phyloP scores from a whole-genome alignment of 2,329 filamentous ascomycete genomes.

The Sclerotinia glacialis region DNA sequence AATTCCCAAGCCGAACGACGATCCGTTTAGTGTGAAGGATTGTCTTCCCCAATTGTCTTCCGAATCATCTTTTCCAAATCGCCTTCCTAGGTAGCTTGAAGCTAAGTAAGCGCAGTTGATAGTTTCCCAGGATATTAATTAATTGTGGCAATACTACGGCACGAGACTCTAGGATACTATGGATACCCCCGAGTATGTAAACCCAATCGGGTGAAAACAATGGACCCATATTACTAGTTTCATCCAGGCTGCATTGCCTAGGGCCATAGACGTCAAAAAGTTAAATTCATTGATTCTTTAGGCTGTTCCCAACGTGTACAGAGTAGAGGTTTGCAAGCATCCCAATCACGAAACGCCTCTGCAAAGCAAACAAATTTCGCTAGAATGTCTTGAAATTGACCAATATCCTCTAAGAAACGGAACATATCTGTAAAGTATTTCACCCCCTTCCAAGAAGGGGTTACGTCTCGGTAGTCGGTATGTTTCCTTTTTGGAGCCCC shows the following conservation, averaged over 20 bases:
- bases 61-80: no score
- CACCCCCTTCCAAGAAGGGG: neutral
- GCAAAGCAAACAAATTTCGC: neutral
- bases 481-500: neutral
- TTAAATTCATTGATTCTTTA: neutral
- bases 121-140: constrained; percentile 1
- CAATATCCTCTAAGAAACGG: neutral
- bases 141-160: neutral
- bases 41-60: neutral
- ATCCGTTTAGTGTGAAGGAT: constrained; percentile 12
- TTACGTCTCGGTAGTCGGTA: neutral
- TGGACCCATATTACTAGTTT: neutral
- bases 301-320: no score
- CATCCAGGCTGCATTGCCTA: neutral
- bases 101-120: neutral
- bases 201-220: neutral
- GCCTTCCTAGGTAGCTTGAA: neutral
- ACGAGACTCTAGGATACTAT: neutral
- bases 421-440: neutral
- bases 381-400: neutral
- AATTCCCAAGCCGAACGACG: constrained; percentile 8
- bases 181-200: neutral
- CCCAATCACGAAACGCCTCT: neutral
- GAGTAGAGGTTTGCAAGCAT: neutral
- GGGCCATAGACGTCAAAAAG: neutral